Evolutionary conservation across 352 stramenopile genomes (phyloP).

Genomic region (Phytophthora rubi): DNA sequence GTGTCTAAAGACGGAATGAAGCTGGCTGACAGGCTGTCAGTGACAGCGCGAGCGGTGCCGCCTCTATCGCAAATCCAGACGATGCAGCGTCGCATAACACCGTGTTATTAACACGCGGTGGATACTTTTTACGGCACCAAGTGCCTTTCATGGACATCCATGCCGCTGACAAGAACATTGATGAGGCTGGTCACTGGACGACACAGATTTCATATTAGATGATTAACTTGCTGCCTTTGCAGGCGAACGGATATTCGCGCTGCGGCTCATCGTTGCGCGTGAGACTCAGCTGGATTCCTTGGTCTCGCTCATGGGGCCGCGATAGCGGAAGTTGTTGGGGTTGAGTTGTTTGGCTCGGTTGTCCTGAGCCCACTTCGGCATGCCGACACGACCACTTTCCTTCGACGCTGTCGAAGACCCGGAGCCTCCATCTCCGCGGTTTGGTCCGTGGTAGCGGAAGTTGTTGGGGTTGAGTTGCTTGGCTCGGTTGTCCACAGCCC

Average conservation of each 20-base stretch:
- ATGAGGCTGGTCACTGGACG: constrained; percentile 8
- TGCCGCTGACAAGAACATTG: background rate
- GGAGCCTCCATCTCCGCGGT: background rate
- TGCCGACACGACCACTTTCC: background rate
- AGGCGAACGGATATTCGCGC: background rate
- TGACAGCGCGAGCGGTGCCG: background rate
- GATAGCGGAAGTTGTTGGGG: constrained; percentile 33
- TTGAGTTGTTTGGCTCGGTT: constrained; percentile 41
- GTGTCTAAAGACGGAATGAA: constrained; percentile 29
- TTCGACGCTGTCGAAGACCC: background rate
- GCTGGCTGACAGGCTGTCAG: background rate
- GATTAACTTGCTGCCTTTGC: constrained; percentile 1
- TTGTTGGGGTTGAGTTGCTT: constrained; percentile 46
- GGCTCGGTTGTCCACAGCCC: constrained; percentile 26
- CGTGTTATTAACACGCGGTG: background rate
- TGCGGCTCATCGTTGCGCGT: constrained; percentile 2
- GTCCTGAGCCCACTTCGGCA: constrained; percentile 27
- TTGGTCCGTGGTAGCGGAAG: constrained; percentile 13
- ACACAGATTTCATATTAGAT: constrained; percentile 12
- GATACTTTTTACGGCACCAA: constrained; percentile 7
- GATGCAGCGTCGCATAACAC: constrained; percentile 11
- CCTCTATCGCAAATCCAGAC: constrained; percentile 24
- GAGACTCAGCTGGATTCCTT: constrained; percentile 7
- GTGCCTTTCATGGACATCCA: constrained; percentile 8
- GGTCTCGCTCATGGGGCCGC: constrained; percentile 2